Evolutionary conservation across 2,329 filamentous ascomycete genomes (phyloP).

Genomic region (Didymosphaeria variabile): DNA sequence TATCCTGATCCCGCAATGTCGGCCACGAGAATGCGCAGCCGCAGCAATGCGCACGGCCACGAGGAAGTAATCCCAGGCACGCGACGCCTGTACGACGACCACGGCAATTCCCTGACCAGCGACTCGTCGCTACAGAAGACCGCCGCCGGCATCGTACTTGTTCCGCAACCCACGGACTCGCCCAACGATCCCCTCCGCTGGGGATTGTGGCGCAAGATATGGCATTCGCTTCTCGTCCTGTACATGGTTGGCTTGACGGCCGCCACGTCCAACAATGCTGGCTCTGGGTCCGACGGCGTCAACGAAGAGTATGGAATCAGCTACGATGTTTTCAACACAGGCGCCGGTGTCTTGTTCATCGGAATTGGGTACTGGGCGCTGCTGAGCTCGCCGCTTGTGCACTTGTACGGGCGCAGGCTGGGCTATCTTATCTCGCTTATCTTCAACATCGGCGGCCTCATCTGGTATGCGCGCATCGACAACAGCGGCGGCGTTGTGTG

Average conservation of each 20-base stretch:
- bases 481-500: conserved; percentile 26
- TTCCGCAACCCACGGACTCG: conserved; percentile 61
- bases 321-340: conserved; percentile 32
- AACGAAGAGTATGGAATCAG: conserved; percentile 30
- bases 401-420: conserved; percentile 29
- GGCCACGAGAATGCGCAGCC: conserved; percentile 16
- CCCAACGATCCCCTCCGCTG: conserved; percentile 63
- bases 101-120: conserved; percentile 43
- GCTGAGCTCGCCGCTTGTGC: conserved; percentile 29
- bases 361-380: conserved; percentile 31
- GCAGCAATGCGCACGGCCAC: conserved; percentile 20
- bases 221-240: conserved; percentile 30
- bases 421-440: conserved; percentile 29
- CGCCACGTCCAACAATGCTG: conserved; percentile 32
- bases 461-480: conserved; percentile 31
- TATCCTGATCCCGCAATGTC: conserved; percentile 4
- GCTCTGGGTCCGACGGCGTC: conserved; percentile 29
- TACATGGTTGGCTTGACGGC: conserved; percentile 30
- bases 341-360: conserved; percentile 29
- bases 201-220: conserved; percentile 55
- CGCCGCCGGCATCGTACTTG: conserved; percentile 54
- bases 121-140: conserved; percentile 31
- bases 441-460: conserved; percentile 30
- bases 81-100: conserved; percentile 27
- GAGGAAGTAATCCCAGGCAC: conserved; percentile 32